Base-by-base conservation (phyloP, 441 rosid genomes). In the Metrosideros polymorpha region DNA sequence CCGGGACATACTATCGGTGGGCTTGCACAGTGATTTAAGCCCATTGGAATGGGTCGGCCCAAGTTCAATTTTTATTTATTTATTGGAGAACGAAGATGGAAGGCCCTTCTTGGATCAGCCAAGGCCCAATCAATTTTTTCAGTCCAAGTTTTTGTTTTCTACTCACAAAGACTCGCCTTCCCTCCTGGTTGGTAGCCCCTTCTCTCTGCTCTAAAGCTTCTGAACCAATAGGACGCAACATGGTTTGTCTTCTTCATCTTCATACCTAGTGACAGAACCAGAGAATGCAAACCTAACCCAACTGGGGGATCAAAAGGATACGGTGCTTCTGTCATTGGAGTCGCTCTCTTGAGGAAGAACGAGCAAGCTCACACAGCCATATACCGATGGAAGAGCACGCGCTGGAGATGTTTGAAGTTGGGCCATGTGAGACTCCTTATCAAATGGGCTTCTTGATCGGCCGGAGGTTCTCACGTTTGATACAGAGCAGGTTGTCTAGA, bases 321-420 rank as follows among this genome's bases (percentile, higher is more conserved):
- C 22, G 79, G n/a, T 12, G 79, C 22, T 39, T 71, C n/a, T 39
- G 15, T 42, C n/a, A 39, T 3, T 39, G 79, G 47, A 71, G 47
- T 9, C n/a, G 9, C 79, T 35, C 61, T 56, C 30, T 12, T 12
- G 47, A 10, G n/a, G 43, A 63, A 35, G n/a, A 39, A 22, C n/a
- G 3, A 71, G 47, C 79, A 71, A 39, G 9, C 42, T 39, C 47
- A 5, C 47, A 13, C 79, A 5, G 27, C 9, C 10, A 1, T n/a
- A 9, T 24, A 54, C 47, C 6, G 25, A 50, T 85, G 63, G 50
- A 66, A n/a, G 43, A 14, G 30, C 87, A 85, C 90, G 85, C 52
- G 92, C 10, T 91, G 86, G 94, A 93, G 89, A 83, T 90, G 51
- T 88, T 91, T 61, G 94, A 93, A 88, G 91, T 93, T 86, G 95